Percentiles rank a stretch among this genome's conserved stretches.
These are phyloP conservation scores for Aureobasidium sp. DNA, from an alignment of 2,329 filamentous ascomycete genomes.

Conservation along the genomic window DNA sequence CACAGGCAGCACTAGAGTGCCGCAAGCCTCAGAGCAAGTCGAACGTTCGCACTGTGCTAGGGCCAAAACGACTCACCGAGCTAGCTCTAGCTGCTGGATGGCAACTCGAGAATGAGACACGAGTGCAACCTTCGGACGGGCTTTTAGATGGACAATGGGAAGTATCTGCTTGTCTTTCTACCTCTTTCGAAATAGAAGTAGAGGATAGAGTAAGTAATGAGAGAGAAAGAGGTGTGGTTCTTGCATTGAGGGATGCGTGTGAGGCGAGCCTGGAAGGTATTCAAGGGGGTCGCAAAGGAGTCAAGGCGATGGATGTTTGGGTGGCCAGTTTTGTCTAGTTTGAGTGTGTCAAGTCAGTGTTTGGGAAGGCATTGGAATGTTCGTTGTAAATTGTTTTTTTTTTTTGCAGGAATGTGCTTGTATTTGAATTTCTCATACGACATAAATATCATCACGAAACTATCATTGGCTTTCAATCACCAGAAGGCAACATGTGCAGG, in stretches of 20 bases:
- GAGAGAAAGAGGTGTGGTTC: not conserved
- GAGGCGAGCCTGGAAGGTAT: not conserved
- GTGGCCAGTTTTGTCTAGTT: not conserved
- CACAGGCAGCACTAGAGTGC: conserved; percentile 32
- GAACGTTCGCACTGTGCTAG: conserved; percentile 43
- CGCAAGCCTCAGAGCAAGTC: conserved; percentile 28
- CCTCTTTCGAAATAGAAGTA: not conserved
- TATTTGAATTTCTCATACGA: too few species aligned
- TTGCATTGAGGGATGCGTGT: not conserved
- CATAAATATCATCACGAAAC: too few species aligned
- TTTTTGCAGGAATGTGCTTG: too few species aligned
- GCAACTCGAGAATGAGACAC: conserved; percentile 29
- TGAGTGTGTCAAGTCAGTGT: too few species aligned
- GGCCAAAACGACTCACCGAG: conserved; percentile 34
- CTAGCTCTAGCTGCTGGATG: conserved; percentile 33
- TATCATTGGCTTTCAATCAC: too few species aligned
- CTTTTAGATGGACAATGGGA: conserved; percentile 45
- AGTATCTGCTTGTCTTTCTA: conserved; percentile 21
- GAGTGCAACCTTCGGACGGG: conserved; percentile 26
- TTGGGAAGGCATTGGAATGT: too few species aligned
- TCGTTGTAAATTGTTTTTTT: too few species aligned
- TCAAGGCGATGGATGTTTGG: conserved; percentile 1
- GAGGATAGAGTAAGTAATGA: not conserved
- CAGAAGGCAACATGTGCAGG: too few species aligned
- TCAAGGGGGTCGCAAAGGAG: not conserved